A percentile compares a stretch with the other conserved stretches of the same genome.
Evolutionary conservation across 441 rosid species (phyloP).

Genomic region (Isatis lusitanica): DNA sequence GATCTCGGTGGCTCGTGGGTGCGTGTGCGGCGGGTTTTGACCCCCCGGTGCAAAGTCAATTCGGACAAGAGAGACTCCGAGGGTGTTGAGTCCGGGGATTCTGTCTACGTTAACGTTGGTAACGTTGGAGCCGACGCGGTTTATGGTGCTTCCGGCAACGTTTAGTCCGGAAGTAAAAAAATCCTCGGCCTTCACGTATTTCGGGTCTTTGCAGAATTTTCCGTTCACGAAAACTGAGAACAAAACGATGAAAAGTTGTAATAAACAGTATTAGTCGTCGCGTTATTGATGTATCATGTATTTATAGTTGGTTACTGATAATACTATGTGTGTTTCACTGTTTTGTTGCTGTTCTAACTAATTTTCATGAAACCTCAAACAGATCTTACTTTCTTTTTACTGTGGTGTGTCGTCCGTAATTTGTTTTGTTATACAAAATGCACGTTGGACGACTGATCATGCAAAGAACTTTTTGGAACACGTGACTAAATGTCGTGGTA

Average conservation of each 20-base stretch:
- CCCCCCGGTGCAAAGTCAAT: conserved; percentile 48
- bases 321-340: background rate
- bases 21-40: conserved; percentile 56
- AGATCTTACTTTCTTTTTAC: background rate
- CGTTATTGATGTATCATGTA: background rate
- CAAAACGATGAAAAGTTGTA: background rate
- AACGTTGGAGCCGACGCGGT: conserved; percentile 44
- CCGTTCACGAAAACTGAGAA: conserved; percentile 57
- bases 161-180: conserved; percentile 50
- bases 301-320: background rate
- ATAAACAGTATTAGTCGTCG: background rate
- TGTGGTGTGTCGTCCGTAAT: background rate
- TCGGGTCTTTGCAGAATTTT: conserved; percentile 62
- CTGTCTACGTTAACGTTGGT: conserved; percentile 39
- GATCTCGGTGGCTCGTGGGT: conserved; percentile 51
- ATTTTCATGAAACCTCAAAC: background rate
- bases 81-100: conserved; percentile 54
- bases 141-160: conserved; percentile 39
- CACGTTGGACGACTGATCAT: background rate
- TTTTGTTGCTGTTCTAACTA: background rate
- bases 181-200: conserved; percentile 42
- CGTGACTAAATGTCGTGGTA: background rate
- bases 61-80: conserved; percentile 51
- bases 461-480: background rate
- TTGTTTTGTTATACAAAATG: background rate